A percentile compares a stretch with the other conserved stretches of the same genome.
Evolutionary conservation across 192 early-diverging fungal genomes (phyloP).

Genomic region (Dissophora ornata): DNA sequence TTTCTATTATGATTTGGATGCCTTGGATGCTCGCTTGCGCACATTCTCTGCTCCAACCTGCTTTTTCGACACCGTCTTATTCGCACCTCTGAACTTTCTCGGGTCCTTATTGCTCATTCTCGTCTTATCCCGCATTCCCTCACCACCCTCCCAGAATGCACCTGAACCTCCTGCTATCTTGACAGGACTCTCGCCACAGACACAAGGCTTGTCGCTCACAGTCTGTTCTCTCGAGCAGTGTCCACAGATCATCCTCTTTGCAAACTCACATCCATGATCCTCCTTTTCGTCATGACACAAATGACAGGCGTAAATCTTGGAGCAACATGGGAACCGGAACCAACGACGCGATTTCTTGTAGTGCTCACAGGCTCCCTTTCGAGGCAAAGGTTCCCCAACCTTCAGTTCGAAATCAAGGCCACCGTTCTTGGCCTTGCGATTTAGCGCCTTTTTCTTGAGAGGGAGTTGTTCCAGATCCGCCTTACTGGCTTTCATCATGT

Average conservation of each 20-base stretch:
- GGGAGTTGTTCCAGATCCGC: conserved; percentile 47
- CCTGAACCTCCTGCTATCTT: conserved; percentile 62
- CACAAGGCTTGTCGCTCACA: conserved; percentile 65
- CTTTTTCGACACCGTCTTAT: conserved; percentile 51
- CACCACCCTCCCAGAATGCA: conserved; percentile 92
- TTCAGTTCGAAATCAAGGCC: conserved; percentile 70
- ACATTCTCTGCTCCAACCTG: conserved; percentile 45
- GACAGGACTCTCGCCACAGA: conserved; percentile 75
- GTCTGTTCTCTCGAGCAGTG: conserved; percentile 84
- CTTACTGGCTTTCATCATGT: conserved; percentile 31
- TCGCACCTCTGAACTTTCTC: conserved; percentile 19
- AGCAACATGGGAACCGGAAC: conserved; percentile 95
- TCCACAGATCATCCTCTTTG: conserved; percentile 87
- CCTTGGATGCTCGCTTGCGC: conserved; percentile 26
- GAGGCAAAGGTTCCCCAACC: conserved; percentile 77
- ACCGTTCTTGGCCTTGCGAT: conserved; percentile 59
- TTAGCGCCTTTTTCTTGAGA: conserved; percentile 53
- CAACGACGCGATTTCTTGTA: conserved; percentile 89
- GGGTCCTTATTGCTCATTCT: conserved; percentile 81
- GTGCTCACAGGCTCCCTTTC: conserved; percentile 85
- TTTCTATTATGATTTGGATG: not conserved
- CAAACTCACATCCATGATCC: conserved; percentile 72
- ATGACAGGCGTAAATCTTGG: conserved; percentile 85
- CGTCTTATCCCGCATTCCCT: conserved; percentile 78
- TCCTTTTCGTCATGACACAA: conserved; percentile 85